A percentile compares a stretch with the other conserved stretches of the same genome.
Conservation (phyloP, 306 rosid species). For the Quercus alba region DNA sequence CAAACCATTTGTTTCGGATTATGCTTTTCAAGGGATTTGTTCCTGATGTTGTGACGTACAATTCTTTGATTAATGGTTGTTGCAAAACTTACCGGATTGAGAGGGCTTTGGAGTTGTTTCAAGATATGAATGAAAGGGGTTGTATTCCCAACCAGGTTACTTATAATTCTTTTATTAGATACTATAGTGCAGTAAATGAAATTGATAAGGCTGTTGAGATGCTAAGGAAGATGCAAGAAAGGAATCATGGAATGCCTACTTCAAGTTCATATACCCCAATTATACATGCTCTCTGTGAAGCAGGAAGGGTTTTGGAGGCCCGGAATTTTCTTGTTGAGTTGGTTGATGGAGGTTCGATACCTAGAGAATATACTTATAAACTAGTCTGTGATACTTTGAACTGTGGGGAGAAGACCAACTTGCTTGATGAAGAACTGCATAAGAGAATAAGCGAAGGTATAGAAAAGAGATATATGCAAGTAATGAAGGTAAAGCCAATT, state of each 20-base stretch:
- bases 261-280: slow-evolving; percentile 80
- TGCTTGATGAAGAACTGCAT: slow-evolving; percentile 41
- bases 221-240: slow-evolving; percentile 60
- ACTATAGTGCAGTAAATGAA: slow-evolving; percentile 77
- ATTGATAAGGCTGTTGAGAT: slow-evolving; percentile 67
- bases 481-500: slow-evolving; percentile 54
- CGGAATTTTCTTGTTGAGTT: slow-evolving; percentile 63
- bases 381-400: slow-evolving; percentile 52
- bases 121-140: slow-evolving; percentile 72
- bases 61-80: slow-evolving; percentile 82
- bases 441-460: slow-evolving; percentile 56
- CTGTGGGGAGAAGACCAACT: slow-evolving; percentile 36
- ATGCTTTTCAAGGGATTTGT: slow-evolving; percentile 76
- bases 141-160: slow-evolving; percentile 70
- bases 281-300: slow-evolving; percentile 73
- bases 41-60: slow-evolving; percentile 88
- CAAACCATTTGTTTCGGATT: slow-evolving; percentile 67
- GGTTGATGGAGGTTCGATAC: slow-evolving; percentile 63
- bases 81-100: slow-evolving; percentile 66
- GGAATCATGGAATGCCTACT: slow-evolving; percentile 50
- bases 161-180: slow-evolving; percentile 68
- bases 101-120: slow-evolving; percentile 74
- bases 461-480: slow-evolving; percentile 43
- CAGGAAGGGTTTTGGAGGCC: slow-evolving; percentile 62
- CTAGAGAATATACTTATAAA: slow-evolving; percentile 78